phyloP scores from a whole-genome alignment of 2,329 filamentous ascomycete genomes.

The Escovopsis sp. region DNA sequence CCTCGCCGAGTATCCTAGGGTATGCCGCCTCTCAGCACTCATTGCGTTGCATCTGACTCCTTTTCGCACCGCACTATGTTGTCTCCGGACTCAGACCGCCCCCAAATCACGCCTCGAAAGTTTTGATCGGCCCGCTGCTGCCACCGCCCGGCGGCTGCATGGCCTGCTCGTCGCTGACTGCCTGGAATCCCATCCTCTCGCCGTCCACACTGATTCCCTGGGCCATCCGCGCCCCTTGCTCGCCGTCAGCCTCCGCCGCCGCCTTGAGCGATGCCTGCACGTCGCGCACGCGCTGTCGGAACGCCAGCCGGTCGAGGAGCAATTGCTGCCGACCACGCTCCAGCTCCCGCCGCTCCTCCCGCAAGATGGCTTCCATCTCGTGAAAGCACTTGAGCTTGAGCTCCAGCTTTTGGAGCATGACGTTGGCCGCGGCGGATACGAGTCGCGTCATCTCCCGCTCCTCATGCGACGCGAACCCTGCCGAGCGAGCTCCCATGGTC shows the following conservation, averaged over 20 bases:
- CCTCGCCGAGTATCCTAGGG: not conserved
- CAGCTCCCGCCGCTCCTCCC: constrained; percentile 82
- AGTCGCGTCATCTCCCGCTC: constrained; percentile 93
- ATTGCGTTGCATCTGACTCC: not conserved
- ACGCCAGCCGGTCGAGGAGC: constrained; percentile 79
- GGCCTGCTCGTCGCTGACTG: constrained; percentile 23
- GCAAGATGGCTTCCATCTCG: constrained; percentile 84
- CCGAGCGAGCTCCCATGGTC: constrained; percentile 69
- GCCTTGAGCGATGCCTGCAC: constrained; percentile 60
- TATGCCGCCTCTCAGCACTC: not conserved
- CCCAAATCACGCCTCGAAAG: constrained; percentile 32
- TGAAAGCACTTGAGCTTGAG: constrained; percentile 92
- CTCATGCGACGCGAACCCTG: constrained; percentile 83
- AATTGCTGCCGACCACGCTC: constrained; percentile 85
- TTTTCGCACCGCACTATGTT: not conserved
- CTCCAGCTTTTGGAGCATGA: constrained; percentile 90
- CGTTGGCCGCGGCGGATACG: constrained; percentile 80
- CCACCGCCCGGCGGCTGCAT: constrained; percentile 40
- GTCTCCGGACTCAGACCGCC: not conserved
- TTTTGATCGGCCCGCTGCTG: constrained; percentile 40
- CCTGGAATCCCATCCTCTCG: constrained; percentile 38
- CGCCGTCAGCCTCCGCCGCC: constrained; percentile 32
- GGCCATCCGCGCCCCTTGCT: constrained; percentile 32
- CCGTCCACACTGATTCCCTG: constrained; percentile 32
- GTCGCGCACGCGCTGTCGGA: constrained; percentile 74